These are phyloP conservation scores for Epichloe glyceriae DNA, from an alignment of 2,329 filamentous ascomycete genomes.

Conservation along the genomic window DNA sequence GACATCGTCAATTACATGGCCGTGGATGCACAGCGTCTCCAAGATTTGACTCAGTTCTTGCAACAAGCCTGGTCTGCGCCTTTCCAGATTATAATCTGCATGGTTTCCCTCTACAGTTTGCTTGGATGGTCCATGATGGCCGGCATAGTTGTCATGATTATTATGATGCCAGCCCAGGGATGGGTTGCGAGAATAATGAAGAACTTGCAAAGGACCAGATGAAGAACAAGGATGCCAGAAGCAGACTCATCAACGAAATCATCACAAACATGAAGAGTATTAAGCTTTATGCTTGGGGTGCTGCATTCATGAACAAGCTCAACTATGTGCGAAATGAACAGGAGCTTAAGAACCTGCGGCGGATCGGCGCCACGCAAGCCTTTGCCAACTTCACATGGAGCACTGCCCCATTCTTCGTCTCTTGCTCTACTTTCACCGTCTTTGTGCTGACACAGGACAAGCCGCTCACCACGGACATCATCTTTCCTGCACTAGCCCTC, in stretches of 20 bases:
- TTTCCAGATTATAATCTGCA: slow-evolving; percentile 91
- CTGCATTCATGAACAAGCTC: slow-evolving; percentile 93
- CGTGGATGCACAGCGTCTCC: slow-evolving; percentile 87
- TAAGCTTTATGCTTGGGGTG: slow-evolving; percentile 96
- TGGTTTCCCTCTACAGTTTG: slow-evolving; percentile 91
- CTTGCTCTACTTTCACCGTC: slow-evolving; percentile 88
- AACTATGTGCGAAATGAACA: slow-evolving; percentile 93
- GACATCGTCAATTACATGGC: slow-evolving; percentile 99
- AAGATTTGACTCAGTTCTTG: slow-evolving; percentile 89
- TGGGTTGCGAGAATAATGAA: slow-evolving; percentile 90
- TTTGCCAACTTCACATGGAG: slow-evolving; percentile 98
- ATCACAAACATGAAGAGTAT: slow-evolving; percentile 99
- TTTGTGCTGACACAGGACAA: slow-evolving; percentile 75
- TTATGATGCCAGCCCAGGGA: slow-evolving; percentile 96
- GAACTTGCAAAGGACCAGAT: slow-evolving; percentile 86
- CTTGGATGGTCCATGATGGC: slow-evolving; percentile 92
- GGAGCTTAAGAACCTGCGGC: slow-evolving; percentile 87
- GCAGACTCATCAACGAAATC: slow-evolving; percentile 90
- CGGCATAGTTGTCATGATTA: slow-evolving; percentile 84
- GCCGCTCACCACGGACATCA: slow-evolving; percentile 83
- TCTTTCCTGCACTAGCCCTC: slow-evolving; percentile 83
- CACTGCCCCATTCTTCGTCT: slow-evolving; percentile 92
- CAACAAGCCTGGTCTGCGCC: slow-evolving; percentile 95
- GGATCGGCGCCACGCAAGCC: slow-evolving; percentile 88
- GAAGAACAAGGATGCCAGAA: slow-evolving; percentile 96